Evolutionary conservation across 2,329 filamentous ascomycete species (phyloP), one percentile per base, ranked within the genome.

Genomic region (Talaromyces sp.): DNA sequence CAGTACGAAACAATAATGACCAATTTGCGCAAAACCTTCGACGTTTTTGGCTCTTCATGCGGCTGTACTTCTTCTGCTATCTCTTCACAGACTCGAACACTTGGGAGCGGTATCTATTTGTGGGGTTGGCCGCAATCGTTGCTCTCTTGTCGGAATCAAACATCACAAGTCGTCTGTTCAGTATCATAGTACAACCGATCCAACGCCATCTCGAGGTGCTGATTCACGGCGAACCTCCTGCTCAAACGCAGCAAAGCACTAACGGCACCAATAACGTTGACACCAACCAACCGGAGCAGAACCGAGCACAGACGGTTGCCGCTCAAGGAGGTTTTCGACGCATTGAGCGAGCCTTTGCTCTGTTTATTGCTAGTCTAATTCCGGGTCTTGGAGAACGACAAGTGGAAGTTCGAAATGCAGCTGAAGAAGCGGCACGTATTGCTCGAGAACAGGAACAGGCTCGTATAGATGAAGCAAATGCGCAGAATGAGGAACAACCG

Each of bases 311-410:
- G 19, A 48, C 60, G 24, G 47, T 50, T 11, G 27, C 50, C 47
- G n/a, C 31, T 16, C 71, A 72, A 64, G 70, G 71, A 16, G 69
- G 69, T 22, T 47, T 85, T 19, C 75, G 83, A 50, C 78, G 81
- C 1, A 73, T 80, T 0, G 86, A 88, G 72, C 79, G 87, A 43
- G 83, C 83, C 1, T 70, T 86, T 47, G 84, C 85, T n/a, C 76
- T 89, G n/a, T 87, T 89, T 66, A 72, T 89, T 39, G 86, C 86
- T 0, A 87, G 84, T 73, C 71, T 89, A 59, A 83, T 87, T 72
- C 87, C 87, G 0, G 87, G 87, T 0, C 79, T 89, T 31, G 86
- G 87, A 0, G 87, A 89, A 72, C 78, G 84, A 8, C 84, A 87
- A 72, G 83, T 88, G 14, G 78, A 82, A 67, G 85, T 83, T 31